A percentile compares a stretch with the other conserved stretches of the same genome.
Evolutionary conservation across 768 basidiomycete species (phyloP).

Genomic region (Hirschioporus abietinus): DNA sequence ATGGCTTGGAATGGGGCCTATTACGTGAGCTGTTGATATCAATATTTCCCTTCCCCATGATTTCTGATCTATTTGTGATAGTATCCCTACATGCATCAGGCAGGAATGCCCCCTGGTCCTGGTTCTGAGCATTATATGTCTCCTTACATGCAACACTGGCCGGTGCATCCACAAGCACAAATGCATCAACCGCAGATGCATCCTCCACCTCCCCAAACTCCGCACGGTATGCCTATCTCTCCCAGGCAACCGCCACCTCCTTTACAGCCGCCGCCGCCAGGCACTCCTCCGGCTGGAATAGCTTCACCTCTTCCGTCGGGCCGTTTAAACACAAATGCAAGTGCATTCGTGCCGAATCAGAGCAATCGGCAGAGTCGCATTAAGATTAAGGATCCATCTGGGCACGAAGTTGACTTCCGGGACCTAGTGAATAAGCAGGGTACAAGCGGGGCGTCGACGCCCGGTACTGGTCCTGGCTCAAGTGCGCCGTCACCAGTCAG

Average conservation of each 20-base stretch:
- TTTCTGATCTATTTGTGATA: constrained; percentile 17
- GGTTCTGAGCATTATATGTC: constrained; percentile 33
- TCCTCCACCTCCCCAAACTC: constrained; percentile 35
- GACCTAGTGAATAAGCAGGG: constrained; percentile 45
- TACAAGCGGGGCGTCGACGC: constrained; percentile 29
- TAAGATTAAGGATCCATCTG: constrained; percentile 55
- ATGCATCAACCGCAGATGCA: constrained; percentile 25
- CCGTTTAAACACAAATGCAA: constrained; percentile 57
- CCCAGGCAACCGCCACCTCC: constrained; percentile 54
- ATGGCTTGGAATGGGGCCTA: background rate
- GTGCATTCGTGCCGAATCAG: constrained; percentile 56
- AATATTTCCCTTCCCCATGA: constrained; percentile 6
- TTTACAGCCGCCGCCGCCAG: constrained; percentile 42
- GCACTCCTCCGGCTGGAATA: constrained; percentile 60
- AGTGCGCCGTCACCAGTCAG: constrained; percentile 9
- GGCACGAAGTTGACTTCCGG: constrained; percentile 58
- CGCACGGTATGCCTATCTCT: constrained; percentile 44
- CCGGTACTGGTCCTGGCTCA: background rate
- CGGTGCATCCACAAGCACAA: constrained; percentile 21
- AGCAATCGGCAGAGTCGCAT: constrained; percentile 40
- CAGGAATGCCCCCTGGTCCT: constrained; percentile 31
- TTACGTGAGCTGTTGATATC: constrained; percentile 6
- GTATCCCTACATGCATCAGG: constrained; percentile 33
- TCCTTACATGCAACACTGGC: constrained; percentile 19
- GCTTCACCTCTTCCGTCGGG: constrained; percentile 63